A percentile compares a stretch with the other conserved stretches of the same genome.
phyloP scores from a whole-genome alignment of 192 early-diverging fungal species.

The Coemansia guatemalensis region DNA sequence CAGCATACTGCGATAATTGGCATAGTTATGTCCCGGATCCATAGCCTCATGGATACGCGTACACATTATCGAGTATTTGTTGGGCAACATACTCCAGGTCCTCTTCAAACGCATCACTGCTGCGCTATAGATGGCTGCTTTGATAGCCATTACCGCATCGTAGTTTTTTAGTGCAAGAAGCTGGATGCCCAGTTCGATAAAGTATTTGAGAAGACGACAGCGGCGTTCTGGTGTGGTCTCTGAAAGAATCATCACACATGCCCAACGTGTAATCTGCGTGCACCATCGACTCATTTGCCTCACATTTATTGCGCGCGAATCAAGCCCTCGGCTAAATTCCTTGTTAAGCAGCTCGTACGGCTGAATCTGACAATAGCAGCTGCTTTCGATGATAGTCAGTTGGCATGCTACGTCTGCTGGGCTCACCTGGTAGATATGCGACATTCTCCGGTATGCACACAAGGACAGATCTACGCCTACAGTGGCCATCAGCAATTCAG shows the following conservation, averaged over 20 bases:
- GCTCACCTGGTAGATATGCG: constrained; percentile 67
- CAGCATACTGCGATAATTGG: constrained; percentile 55
- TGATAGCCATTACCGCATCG: constrained; percentile 78
- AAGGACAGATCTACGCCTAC: constrained; percentile 53
- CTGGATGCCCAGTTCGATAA: constrained; percentile 72
- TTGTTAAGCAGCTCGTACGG: constrained; percentile 73
- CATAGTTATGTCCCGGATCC: constrained; percentile 66
- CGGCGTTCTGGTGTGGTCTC: constrained; percentile 72
- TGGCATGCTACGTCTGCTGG: constrained; percentile 81
- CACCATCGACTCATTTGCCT: constrained; percentile 68
- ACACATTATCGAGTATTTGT: constrained; percentile 68
- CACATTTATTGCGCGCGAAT: constrained; percentile 62
- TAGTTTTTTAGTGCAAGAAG: constrained; percentile 61
- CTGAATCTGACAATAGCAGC: constrained; percentile 65
- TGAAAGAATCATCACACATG: constrained; percentile 67
- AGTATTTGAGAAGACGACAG: constrained; percentile 68
- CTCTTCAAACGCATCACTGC: constrained; percentile 68
- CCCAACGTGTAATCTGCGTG: constrained; percentile 79
- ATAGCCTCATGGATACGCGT: constrained; percentile 58
- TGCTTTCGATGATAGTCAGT: constrained; percentile 77
- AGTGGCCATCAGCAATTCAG: constrained; percentile 50
- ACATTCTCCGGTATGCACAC: constrained; percentile 60
- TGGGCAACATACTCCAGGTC: constrained; percentile 65
- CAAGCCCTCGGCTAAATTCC: constrained; percentile 56
- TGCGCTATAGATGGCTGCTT: constrained; percentile 72